phyloP scores from a whole-genome alignment of 768 basidiomycete genomes.

The Phylloporus sp. region DNA sequence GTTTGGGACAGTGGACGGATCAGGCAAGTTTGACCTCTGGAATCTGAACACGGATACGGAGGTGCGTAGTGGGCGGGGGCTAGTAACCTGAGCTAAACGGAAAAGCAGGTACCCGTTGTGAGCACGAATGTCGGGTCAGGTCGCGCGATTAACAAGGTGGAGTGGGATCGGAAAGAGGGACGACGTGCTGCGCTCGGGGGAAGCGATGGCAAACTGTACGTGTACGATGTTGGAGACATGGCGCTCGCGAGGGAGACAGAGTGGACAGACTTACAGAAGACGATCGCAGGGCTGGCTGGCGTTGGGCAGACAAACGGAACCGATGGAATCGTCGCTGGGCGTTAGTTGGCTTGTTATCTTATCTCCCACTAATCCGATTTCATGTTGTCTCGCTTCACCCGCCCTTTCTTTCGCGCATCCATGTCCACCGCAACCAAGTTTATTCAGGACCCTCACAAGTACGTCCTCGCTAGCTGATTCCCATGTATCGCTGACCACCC shows the following conservation, averaged over 20 bases:
- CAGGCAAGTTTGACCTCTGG: slow-evolving; percentile 96
- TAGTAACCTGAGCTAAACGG: slow-evolving; percentile 2
- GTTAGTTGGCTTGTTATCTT: slow-evolving; percentile 16
- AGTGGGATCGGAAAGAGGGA: slow-evolving; percentile 94
- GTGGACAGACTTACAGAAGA: slow-evolving; percentile 92
- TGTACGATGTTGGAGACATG: slow-evolving; percentile 94
- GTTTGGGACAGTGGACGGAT: slow-evolving; percentile 92
- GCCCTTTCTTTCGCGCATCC: background rate
- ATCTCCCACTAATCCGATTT: slow-evolving; percentile 1
- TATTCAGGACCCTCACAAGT: slow-evolving; percentile 48
- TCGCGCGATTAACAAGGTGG: slow-evolving; percentile 89
- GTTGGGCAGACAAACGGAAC: slow-evolving; percentile 44
- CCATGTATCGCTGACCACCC: slow-evolving; percentile 18
- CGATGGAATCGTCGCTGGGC: slow-evolving; percentile 33
- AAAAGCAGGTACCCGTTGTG: slow-evolving; percentile 79
- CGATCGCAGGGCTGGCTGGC: slow-evolving; percentile 62
- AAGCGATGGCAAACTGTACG: slow-evolving; percentile 87
- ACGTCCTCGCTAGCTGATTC: slow-evolving; percentile 20
- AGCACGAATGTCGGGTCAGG: slow-evolving; percentile 77
- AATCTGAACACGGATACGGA: slow-evolving; percentile 96
- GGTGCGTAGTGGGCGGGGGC: slow-evolving; percentile 47
- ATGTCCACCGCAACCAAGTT: slow-evolving; percentile 23
- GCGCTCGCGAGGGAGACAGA: slow-evolving; percentile 84
- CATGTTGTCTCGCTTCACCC: slow-evolving; percentile 1
- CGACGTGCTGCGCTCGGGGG: slow-evolving; percentile 87